Conservation (phyloP, 257 asterid genomes). For the Jaltomata sinuosa region DNA sequence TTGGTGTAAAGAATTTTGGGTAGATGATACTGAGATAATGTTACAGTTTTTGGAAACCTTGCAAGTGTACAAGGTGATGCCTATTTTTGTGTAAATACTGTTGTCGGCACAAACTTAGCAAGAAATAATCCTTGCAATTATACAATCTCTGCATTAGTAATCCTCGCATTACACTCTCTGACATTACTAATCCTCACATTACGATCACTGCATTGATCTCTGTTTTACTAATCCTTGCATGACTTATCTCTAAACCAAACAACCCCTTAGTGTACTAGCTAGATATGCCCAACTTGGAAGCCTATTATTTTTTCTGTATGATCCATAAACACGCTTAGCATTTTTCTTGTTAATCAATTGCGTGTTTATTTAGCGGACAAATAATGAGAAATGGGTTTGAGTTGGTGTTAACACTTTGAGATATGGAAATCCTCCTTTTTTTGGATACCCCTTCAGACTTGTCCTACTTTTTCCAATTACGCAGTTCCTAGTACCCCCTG, state of each 20-base stretch:
- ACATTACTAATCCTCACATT: background rate
- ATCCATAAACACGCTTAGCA: background rate
- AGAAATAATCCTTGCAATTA: background rate
- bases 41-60: background rate
- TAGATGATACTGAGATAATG: background rate
- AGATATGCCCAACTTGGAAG: background rate
- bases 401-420: background rate
- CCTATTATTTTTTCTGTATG: background rate
- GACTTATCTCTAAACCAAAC: background rate
- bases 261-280: background rate
- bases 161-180: background rate
- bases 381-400: background rate
- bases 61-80: background rate
- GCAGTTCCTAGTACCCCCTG: background rate
- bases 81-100: background rate
- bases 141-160: background rate
- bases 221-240: background rate
- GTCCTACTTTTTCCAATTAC: background rate
- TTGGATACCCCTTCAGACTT: background rate
- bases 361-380: background rate
- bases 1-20: background rate
- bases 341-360: background rate
- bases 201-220: background rate
- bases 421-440: background rate
- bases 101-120: background rate